phyloP scores from a whole-genome alignment of 2,329 filamentous ascomycete genomes.

The Calonectria naviculata region DNA sequence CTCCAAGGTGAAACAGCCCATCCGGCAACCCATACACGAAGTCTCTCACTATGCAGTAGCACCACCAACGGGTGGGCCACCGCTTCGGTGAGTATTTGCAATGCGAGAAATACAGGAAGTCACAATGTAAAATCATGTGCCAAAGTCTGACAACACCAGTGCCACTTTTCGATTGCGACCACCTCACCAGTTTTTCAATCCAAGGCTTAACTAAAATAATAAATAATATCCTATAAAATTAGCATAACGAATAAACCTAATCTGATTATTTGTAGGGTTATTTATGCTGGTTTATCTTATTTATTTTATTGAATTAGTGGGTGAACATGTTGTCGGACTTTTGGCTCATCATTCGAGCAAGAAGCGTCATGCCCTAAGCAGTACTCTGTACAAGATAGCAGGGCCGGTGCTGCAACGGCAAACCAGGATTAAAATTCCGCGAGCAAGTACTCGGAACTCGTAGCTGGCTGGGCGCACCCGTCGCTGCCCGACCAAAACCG shows the following conservation, averaged over 20 bases:
- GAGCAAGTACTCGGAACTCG: slow-evolving; percentile 13
- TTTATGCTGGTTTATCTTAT: too few relatives aligned
- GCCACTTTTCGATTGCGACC: too few relatives aligned
- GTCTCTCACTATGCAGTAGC: neutral
- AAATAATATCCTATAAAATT: too few relatives aligned
- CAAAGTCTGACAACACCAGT: too few relatives aligned
- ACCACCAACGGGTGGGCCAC: neutral
- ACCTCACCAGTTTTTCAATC: too few relatives aligned
- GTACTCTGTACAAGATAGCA: slow-evolving; percentile 2
- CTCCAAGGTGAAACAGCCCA: neutral
- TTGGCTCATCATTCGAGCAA: too few relatives aligned
- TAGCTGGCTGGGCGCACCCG: slow-evolving; percentile 9
- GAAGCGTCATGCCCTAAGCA: neutral
- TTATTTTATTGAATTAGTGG: too few relatives aligned
- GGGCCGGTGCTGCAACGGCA: neutral
- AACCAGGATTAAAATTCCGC: neutral
- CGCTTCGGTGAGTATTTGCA: neutral
- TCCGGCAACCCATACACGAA: neutral
- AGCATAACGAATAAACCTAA: too few relatives aligned
- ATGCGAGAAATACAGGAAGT: neutral
- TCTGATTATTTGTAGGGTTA: too few relatives aligned
- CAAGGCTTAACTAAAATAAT: too few relatives aligned
- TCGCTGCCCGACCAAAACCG: slow-evolving; percentile 35
- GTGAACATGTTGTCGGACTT: too few relatives aligned
- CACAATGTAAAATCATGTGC: too few relatives aligned